Percentiles rank a stretch among this genome's conserved stretches.
Evolutionary conservation across 2,329 filamentous ascomycete species (phyloP).

Genomic region (Phyllosticta paracitricarpa): DNA sequence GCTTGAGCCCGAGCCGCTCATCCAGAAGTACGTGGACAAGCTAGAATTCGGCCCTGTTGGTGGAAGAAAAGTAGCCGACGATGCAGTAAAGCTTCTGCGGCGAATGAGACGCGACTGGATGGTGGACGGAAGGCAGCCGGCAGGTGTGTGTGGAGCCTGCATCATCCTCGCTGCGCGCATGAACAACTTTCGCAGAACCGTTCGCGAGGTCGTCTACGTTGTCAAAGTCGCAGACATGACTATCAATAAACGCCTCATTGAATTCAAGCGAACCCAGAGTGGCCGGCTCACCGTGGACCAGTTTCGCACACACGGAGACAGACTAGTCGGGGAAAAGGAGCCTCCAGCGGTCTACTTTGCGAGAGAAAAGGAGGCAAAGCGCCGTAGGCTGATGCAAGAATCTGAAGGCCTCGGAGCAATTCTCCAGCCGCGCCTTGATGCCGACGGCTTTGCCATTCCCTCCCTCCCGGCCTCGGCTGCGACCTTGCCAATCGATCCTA

Average conservation of each 20-base stretch:
- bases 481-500: constrained; percentile 15
- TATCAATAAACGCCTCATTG: constrained; percentile 80
- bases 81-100: constrained; percentile 77
- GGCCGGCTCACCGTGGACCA: constrained; percentile 80
- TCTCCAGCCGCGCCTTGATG: constrained; percentile 23
- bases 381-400: constrained; percentile 20
- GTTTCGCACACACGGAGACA: constrained; percentile 61
- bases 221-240: constrained; percentile 94
- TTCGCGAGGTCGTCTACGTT: constrained; percentile 93
- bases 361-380: constrained; percentile 37
- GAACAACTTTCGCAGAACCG: constrained; percentile 92
- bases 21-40: constrained; percentile 81
- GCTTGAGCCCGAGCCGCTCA: constrained; percentile 72
- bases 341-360: constrained; percentile 74
- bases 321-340: constrained; percentile 50
- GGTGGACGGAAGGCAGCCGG: constrained; percentile 83
- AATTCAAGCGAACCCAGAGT: constrained; percentile 81
- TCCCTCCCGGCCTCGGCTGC: constrained; percentile 13
- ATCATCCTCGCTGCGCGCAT: constrained; percentile 91
- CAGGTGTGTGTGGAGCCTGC: constrained; percentile 88
- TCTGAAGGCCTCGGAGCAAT: neutral
- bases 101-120: constrained; percentile 98
- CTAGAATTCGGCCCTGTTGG: constrained; percentile 81
- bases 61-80: constrained; percentile 68
- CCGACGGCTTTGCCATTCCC: constrained; percentile 33